These are phyloP conservation scores for Amoebophrya sp. DNA, from an alignment of 169 alveolate genomes.

Conservation along the genomic window DNA sequence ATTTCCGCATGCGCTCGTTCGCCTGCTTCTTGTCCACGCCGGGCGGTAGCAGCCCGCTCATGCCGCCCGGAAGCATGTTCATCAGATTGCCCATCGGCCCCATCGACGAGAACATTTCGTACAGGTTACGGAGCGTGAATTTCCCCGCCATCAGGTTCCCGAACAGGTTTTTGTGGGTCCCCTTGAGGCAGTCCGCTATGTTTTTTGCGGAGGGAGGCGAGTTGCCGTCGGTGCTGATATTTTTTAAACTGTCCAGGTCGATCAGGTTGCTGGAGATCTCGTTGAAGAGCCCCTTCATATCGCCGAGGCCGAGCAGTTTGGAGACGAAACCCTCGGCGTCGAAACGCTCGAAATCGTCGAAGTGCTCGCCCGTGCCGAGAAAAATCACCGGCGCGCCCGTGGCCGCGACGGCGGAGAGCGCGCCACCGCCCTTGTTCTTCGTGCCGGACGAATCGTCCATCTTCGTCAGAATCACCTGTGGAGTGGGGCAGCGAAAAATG, in stretches of 20 bases:
- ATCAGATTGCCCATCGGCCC: background rate
- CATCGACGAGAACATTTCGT: background rate
- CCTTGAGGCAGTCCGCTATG: background rate
- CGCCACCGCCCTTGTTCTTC: constrained; percentile 98
- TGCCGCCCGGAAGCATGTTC: background rate
- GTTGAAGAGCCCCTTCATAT: background rate
- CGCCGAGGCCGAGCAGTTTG: constrained; percentile 58
- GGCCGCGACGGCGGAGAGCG: constrained; percentile 92
- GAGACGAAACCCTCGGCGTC: constrained; percentile 86
- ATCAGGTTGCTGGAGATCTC: background rate
- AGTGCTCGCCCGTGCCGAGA: constrained; percentile 95
- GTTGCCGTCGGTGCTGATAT: too few relatives aligned
- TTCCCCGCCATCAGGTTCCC: background rate
- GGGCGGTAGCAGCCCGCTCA: background rate
- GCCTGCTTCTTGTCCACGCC: background rate
- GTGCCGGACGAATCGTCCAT: constrained; percentile 67
- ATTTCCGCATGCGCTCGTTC: background rate
- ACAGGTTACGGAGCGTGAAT: background rate
- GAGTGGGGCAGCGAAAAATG: too few relatives aligned
- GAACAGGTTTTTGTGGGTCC: background rate
- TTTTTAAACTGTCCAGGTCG: background rate
- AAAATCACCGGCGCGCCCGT: constrained; percentile 71
- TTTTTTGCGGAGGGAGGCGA: too few relatives aligned
- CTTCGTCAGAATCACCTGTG: constrained; percentile 78
- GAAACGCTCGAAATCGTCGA: constrained; percentile 91